phyloP scores from a whole-genome alignment of 148 eudicot species.

The Rhododendron kiyosumense region DNA sequence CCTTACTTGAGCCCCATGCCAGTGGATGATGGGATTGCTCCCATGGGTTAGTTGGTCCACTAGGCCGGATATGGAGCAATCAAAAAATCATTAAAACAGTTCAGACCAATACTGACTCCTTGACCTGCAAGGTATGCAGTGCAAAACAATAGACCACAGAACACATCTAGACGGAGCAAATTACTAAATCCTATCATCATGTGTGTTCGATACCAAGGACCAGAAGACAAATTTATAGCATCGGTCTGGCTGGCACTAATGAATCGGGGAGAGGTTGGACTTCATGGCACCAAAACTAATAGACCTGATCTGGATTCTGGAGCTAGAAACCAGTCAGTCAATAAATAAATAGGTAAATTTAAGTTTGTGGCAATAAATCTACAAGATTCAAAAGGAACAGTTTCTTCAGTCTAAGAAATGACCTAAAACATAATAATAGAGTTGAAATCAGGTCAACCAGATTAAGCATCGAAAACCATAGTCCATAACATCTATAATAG shows the following conservation, averaged over 20 bases:
- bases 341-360: not conserved
- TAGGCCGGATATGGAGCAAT: not conserved
- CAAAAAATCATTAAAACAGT: not conserved
- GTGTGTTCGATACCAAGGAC: not conserved
- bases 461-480: not conserved
- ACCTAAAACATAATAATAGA: not conserved
- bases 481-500: not conserved
- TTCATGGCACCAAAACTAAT: not conserved
- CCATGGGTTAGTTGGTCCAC: not conserved
- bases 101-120: not conserved
- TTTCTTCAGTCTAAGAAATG: not conserved
- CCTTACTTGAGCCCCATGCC: not conserved
- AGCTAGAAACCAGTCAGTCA: not conserved
- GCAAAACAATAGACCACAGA: not conserved
- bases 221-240: not conserved
- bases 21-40: not conserved
- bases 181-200: not conserved
- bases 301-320: not conserved
- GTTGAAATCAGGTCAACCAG: slow-evolving; percentile 2
- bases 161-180: not conserved
- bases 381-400: not conserved
- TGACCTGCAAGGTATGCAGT: not conserved
- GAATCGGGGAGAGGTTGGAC: not conserved
- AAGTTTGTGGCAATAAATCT: not conserved
- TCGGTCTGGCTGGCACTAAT: not conserved